These are phyloP conservation scores for Apostasia shenzhenica DNA, from an alignment of 106 monocot species.

Conservation along the genomic window DNA sequence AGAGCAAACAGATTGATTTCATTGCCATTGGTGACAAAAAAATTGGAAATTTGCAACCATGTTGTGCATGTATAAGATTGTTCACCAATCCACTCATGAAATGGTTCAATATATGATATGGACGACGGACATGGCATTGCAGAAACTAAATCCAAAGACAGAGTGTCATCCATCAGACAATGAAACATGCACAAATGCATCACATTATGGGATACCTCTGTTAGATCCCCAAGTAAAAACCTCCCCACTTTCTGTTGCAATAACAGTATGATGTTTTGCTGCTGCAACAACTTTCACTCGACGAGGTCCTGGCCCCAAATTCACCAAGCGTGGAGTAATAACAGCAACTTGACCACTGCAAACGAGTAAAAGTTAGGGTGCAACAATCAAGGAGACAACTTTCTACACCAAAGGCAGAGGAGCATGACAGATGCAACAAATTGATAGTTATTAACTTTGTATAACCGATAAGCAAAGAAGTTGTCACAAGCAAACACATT, in stretches of 20 bases:
- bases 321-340: conserved; percentile 87
- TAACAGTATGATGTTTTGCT: conserved; percentile 95
- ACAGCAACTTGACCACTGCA: conserved; percentile 95
- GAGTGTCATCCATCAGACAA: too few species aligned
- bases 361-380: conserved; percentile 11
- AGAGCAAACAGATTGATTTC: too few species aligned
- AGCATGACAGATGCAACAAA: too few species aligned
- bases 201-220: conserved; percentile 48
- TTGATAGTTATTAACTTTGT: too few species aligned
- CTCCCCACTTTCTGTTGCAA: conserved; percentile 88
- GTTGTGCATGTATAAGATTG: background rate
- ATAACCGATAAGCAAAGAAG: too few species aligned
- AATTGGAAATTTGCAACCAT: background rate
- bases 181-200: background rate
- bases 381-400: background rate
- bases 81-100: background rate
- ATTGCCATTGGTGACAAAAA: too few species aligned
- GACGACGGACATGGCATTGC: too few species aligned
- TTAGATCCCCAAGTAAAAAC: conserved; percentile 99
- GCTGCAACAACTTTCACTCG: conserved; percentile 74
- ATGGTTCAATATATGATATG: too few species aligned
- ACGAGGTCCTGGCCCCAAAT: conserved; percentile 55
- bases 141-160: too few species aligned
- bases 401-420: too few species aligned
- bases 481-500: too few species aligned